A percentile compares a stretch with the other conserved stretches of the same genome.
Conservation (phyloP, 2,329 filamentous ascomycete species). For the Verticillium nonalfalfae region DNA sequence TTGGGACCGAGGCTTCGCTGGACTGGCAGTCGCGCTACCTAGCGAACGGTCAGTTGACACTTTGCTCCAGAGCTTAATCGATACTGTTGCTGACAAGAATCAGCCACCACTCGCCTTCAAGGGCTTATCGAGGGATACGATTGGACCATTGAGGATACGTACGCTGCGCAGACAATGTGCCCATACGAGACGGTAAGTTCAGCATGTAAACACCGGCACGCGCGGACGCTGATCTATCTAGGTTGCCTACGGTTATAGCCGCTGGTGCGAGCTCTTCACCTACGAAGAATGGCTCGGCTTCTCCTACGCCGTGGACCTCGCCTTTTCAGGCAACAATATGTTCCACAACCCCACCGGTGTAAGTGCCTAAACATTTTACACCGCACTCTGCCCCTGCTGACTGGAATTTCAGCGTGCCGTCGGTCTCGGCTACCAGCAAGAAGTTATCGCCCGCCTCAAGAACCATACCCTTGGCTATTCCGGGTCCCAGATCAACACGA, state of each 20-base stretch:
- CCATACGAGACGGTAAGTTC: conserved; percentile 60
- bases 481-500: conserved; percentile 59
- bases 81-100: not conserved
- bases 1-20: conserved; percentile 45
- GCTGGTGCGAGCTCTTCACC: conserved; percentile 69
- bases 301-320: conserved; percentile 64
- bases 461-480: conserved; percentile 58
- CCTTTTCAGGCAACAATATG: conserved; percentile 53
- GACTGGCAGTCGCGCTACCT: conserved; percentile 63
- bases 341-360: conserved; percentile 60
- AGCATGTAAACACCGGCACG: not conserved
- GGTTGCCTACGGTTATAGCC: conserved; percentile 68
- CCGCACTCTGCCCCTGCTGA: conserved; percentile 19
- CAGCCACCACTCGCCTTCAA: conserved; percentile 54
- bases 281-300: conserved; percentile 69
- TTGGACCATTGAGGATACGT: conserved; percentile 59
- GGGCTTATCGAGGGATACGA: conserved; percentile 49
- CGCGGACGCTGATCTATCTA: conserved; percentile 7
- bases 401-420: conserved; percentile 46
- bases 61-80: not conserved
- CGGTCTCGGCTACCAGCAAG: conserved; percentile 69
- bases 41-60: conserved; percentile 37
- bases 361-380: conserved; percentile 15
- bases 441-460: conserved; percentile 63
- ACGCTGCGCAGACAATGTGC: conserved; percentile 65